phyloP scores from a whole-genome alignment of 768 basidiomycete species.

The Tephrocybe sp. region DNA sequence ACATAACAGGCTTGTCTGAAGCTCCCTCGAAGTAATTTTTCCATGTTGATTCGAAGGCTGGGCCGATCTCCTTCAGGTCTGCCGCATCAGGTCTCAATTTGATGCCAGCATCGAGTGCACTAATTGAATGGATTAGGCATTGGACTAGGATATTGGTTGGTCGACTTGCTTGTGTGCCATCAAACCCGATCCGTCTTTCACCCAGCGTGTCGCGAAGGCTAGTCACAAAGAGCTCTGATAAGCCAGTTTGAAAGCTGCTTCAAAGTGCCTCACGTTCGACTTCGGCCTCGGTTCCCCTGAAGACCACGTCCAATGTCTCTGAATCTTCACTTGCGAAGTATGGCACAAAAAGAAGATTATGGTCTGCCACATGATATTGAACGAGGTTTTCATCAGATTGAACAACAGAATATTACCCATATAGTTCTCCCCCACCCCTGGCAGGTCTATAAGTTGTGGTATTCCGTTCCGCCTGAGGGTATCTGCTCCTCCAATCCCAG shows the following conservation, averaged over 20 bases:
- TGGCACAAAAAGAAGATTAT: constrained; percentile 32
- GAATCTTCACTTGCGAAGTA: constrained; percentile 44
- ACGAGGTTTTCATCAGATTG: background rate
- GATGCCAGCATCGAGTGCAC: constrained; percentile 52
- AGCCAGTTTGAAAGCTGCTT: background rate
- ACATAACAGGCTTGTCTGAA: constrained; percentile 55
- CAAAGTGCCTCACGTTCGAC: constrained; percentile 34
- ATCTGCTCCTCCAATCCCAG: constrained; percentile 60
- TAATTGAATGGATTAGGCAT: constrained; percentile 17
- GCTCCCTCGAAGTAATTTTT: constrained; percentile 43
- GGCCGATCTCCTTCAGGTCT: constrained; percentile 50
- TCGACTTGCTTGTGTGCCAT: constrained; percentile 49
- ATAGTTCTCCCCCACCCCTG: constrained; percentile 75
- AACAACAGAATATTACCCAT: constrained; percentile 33
- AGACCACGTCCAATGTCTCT: constrained; percentile 47
- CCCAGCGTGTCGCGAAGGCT: constrained; percentile 18
- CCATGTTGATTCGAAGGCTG: constrained; percentile 49
- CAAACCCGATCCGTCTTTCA: constrained; percentile 20
- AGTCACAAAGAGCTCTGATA: background rate
- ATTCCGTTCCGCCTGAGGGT: constrained; percentile 50
- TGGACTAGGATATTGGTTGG: background rate
- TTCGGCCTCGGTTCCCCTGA: constrained; percentile 34
- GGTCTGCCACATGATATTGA: constrained; percentile 28
- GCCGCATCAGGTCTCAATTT: constrained; percentile 50
- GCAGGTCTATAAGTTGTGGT: constrained; percentile 54